These are phyloP conservation scores for Calocera cornea DNA, from an alignment of 768 basidiomycete species.

Conservation along the genomic window DNA sequence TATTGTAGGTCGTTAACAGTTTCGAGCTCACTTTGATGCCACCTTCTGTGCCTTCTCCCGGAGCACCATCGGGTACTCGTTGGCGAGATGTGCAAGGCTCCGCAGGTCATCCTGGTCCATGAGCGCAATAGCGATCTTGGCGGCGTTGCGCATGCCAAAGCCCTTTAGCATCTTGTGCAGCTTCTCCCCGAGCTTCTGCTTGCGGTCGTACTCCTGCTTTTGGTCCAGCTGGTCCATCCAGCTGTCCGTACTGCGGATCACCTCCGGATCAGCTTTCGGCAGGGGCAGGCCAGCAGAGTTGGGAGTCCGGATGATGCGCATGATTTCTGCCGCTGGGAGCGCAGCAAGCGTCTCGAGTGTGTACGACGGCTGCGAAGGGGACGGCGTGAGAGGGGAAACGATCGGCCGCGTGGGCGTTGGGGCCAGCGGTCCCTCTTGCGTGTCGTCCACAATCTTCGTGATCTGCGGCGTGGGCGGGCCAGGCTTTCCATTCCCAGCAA, in stretches of 20 bases:
- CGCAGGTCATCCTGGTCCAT: slow-evolving; percentile 77
- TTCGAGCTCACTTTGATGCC: background rate
- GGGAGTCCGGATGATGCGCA: slow-evolving; percentile 56
- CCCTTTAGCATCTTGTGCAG: slow-evolving; percentile 55
- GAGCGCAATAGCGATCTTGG: slow-evolving; percentile 71
- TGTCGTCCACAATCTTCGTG: background rate
- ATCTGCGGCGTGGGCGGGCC: background rate
- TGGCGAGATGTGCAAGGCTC: slow-evolving; percentile 72
- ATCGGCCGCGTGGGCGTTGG: background rate
- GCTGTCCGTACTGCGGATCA: slow-evolving; percentile 54
- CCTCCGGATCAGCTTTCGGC: slow-evolving; percentile 55
- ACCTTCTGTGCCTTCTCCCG: slow-evolving; percentile 47
- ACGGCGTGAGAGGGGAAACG: slow-evolving; percentile 34
- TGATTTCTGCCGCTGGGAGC: slow-evolving; percentile 61
- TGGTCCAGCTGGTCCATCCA: slow-evolving; percentile 52
- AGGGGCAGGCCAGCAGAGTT: slow-evolving; percentile 40
- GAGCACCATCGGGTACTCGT: slow-evolving; percentile 67
- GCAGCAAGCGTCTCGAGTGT: slow-evolving; percentile 59
- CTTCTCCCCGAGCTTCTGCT: slow-evolving; percentile 71
- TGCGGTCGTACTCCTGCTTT: slow-evolving; percentile 46
- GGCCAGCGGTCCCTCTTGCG: background rate
- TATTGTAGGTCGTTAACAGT: background rate
- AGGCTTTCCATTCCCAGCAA: slow-evolving; percentile 31
- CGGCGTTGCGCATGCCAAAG: slow-evolving; percentile 69
- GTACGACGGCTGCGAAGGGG: slow-evolving; percentile 24